phyloP scores from a whole-genome alignment of 2,329 filamentous ascomycete genomes.

The Atkinsonella hypoxylon region DNA sequence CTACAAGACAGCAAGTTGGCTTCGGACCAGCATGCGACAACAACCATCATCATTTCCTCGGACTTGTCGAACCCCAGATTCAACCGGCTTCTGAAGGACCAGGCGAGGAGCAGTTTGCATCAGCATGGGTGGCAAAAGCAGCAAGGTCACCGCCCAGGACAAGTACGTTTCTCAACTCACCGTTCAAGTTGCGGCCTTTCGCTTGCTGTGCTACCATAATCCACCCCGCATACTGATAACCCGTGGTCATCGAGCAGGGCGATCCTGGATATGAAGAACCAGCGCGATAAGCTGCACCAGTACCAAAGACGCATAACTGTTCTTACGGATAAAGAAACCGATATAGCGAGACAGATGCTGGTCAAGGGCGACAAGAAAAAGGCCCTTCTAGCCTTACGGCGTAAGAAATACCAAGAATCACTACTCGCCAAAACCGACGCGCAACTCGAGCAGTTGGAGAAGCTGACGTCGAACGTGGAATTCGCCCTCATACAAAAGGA shows the following conservation, averaged over 20 bases:
- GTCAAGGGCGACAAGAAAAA: conserved; percentile 66
- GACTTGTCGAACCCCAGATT: neutral
- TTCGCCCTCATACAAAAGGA: conserved; percentile 97
- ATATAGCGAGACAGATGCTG: conserved; percentile 73
- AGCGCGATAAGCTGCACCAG: conserved; percentile 93
- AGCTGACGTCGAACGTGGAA: conserved; percentile 78
- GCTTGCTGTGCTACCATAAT: neutral
- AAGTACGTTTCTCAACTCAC: conserved; percentile 44
- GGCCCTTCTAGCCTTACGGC: conserved; percentile 76
- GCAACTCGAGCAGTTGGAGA: conserved; percentile 88
- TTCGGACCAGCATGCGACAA: neutral
- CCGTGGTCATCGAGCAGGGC: conserved; percentile 43
- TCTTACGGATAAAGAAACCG: conserved; percentile 78
- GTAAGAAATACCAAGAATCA: conserved; percentile 95
- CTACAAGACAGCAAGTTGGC: neutral
- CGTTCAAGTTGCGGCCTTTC: neutral
- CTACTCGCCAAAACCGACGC: conserved; percentile 80
- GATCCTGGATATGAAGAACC: conserved; percentile 93
- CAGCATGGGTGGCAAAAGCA: conserved; percentile 42
- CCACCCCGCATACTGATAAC: conserved; percentile 2
- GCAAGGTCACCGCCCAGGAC: conserved; percentile 62
- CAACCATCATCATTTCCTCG: neutral
- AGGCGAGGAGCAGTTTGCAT: conserved; percentile 6
- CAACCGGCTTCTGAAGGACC: conserved; percentile 2
- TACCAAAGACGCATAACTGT: conserved; percentile 85